Percentiles rank a stretch among this genome's conserved stretches.
Conservation (phyloP, 1,284 basidiomycete species). For the Pseudozyma sp. region DNA sequence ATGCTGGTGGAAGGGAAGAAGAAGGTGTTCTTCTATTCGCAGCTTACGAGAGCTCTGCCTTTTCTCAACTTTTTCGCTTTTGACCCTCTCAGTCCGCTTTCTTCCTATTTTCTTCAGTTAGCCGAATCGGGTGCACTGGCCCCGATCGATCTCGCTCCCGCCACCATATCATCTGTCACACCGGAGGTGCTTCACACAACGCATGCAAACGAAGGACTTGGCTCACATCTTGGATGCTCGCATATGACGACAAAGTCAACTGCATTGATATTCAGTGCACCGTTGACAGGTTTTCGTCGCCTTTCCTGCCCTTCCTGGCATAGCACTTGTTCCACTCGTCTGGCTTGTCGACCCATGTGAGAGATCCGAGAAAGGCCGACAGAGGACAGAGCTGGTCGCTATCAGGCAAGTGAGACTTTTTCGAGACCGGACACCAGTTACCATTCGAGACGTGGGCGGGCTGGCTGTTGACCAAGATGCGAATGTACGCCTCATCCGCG, state of each 20-base stretch:
- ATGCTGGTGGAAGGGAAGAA: neutral
- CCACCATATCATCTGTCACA: neutral
- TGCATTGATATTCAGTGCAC: neutral
- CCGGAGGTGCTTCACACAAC: too few species aligned
- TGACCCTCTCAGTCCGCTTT: neutral
- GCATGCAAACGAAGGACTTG: too few species aligned
- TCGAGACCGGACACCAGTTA: conserved; percentile 15
- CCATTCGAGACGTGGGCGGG: conserved; percentile 12
- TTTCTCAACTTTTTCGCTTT: conserved; percentile 11
- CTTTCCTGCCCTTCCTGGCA: conserved; percentile 5
- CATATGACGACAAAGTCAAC: neutral
- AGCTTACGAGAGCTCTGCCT: conserved; percentile 26
- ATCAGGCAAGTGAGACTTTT: neutral
- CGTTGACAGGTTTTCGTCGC: too few species aligned
- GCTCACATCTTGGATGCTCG: too few species aligned
- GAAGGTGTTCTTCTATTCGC: too few species aligned
- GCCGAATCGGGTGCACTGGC: too few species aligned
- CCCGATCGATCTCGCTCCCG: conserved; percentile 16
- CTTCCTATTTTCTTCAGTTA: neutral
- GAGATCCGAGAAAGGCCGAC: conserved; percentile 19
- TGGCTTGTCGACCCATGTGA: conserved; percentile 28
- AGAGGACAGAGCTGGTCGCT: conserved; percentile 27
- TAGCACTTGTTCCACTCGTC: conserved; percentile 48
- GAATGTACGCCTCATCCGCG: conserved; percentile 19
- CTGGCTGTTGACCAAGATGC: conserved; percentile 35